These are phyloP conservation scores for Camellia japonica DNA, from an alignment of 148 eudicot species.

Conservation along the genomic window DNA sequence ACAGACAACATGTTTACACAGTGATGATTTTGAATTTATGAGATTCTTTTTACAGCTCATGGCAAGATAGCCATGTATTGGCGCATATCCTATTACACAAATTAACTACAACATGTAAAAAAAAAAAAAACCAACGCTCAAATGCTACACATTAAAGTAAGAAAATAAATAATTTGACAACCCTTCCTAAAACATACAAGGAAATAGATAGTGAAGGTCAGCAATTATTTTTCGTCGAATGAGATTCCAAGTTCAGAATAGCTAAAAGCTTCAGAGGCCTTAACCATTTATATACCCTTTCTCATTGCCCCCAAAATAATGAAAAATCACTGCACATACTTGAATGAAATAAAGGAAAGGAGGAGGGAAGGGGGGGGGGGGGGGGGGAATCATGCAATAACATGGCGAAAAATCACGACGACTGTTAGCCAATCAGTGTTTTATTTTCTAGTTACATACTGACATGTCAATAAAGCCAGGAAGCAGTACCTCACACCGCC, in stretches of 20 bases:
- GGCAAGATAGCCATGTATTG: no score
- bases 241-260: not conserved
- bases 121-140: no score
- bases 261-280: not conserved
- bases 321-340: not conserved
- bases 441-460: not conserved
- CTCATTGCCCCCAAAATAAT: not conserved
- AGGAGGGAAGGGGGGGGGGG: not conserved
- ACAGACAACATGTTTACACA: no score
- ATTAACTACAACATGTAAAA: no score
- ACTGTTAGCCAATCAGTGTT: not conserved
- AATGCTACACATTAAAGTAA: no score
- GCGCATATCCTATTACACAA: no score
- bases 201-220: not conserved
- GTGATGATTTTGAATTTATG: no score
- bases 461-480: not conserved
- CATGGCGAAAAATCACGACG: not conserved
- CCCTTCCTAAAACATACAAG: no score
- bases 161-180: no score
- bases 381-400: not conserved
- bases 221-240: not conserved
- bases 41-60: no score
- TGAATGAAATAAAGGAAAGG: not conserved
- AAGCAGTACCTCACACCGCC: slow-evolving; percentile 85
- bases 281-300: not conserved